Percentiles rank a stretch among this genome's conserved stretches.
Evolutionary conservation across 2,329 filamentous ascomycete species (phyloP).

Genomic region (Aspergillus hortae): DNA sequence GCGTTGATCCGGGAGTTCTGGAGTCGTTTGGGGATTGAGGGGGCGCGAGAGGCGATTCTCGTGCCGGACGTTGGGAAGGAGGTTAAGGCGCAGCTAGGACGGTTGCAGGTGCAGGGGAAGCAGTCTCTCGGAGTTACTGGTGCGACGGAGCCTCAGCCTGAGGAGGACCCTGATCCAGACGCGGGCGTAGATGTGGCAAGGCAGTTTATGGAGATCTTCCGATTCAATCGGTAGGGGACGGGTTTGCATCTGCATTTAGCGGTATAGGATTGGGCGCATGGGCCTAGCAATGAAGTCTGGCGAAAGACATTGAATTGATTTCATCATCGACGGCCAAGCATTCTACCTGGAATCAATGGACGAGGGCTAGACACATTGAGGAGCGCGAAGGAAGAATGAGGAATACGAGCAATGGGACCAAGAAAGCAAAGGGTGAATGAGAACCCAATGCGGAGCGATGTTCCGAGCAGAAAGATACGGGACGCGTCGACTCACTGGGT

Average conservation of each 20-base stretch:
- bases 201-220: slow-evolving; percentile 45
- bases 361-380: slow-evolving; percentile 5
- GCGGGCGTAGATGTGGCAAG: slow-evolving; percentile 40
- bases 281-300: not conserved
- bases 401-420: slow-evolving; percentile 4
- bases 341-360: slow-evolving; percentile 10
- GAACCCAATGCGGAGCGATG: not conserved
- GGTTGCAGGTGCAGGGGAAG: slow-evolving; percentile 14
- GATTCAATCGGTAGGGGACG: slow-evolving; percentile 35
- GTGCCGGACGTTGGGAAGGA: slow-evolving; percentile 41
- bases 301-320: not conserved
- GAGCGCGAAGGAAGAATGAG: slow-evolving; percentile 4
- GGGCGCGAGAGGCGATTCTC: slow-evolving; percentile 39
- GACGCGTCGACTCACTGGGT: not conserved
- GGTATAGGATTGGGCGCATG: not conserved
- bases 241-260: no score
- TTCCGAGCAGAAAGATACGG: not conserved
- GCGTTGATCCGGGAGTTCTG: slow-evolving; percentile 42
- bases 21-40: slow-evolving; percentile 33
- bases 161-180: slow-evolving; percentile 31
- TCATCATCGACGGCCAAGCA: slow-evolving; percentile 4
- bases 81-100: slow-evolving; percentile 27
- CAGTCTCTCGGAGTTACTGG: slow-evolving; percentile 8
- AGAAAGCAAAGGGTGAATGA: not conserved
- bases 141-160: slow-evolving; percentile 13